phyloP scores from a whole-genome alignment of 208 protist species.

The Wallacemonas sp. region DNA sequence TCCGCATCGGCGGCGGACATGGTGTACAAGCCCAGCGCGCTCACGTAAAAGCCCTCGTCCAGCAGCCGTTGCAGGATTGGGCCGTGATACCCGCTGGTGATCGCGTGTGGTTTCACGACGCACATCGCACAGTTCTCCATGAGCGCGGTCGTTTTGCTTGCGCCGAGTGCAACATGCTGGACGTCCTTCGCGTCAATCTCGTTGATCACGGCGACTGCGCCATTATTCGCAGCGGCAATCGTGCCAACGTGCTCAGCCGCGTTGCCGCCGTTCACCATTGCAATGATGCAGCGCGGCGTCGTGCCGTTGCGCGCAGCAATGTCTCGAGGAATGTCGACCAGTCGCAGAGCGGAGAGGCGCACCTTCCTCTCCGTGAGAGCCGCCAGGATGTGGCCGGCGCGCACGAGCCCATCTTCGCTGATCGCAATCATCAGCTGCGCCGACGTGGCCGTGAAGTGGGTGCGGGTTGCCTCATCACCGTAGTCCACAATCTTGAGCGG shows the following conservation, averaged over 20 bases:
- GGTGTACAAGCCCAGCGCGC: slow-evolving; percentile 89
- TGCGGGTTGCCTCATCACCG: slow-evolving; percentile 87
- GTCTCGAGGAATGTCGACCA: slow-evolving; percentile 64
- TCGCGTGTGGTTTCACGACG: slow-evolving; percentile 95
- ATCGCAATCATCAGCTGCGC: slow-evolving; percentile 73
- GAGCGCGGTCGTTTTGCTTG: slow-evolving; percentile 76
- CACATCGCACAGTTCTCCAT: slow-evolving; percentile 92
- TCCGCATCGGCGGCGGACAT: slow-evolving; percentile 88
- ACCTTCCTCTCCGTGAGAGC: slow-evolving; percentile 55
- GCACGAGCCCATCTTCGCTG: slow-evolving; percentile 34
- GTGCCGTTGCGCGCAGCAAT: slow-evolving; percentile 34
- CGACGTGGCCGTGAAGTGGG: slow-evolving; percentile 55
- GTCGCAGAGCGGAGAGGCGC: slow-evolving; percentile 68
- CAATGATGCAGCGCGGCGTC: slow-evolving; percentile 46
- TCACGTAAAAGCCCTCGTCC: slow-evolving; percentile 94
- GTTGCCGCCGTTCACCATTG: slow-evolving; percentile 65
- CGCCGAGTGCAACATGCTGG: slow-evolving; percentile 37
- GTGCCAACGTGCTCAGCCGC: slow-evolving; percentile 50
- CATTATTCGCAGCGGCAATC: slow-evolving; percentile 34
- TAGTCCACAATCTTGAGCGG: slow-evolving; percentile 93
- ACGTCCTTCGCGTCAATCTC: slow-evolving; percentile 36
- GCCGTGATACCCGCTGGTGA: slow-evolving; percentile 89
- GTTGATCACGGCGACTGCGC: slow-evolving; percentile 46
- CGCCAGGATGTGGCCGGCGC: slow-evolving; percentile 55
- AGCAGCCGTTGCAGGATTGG: slow-evolving; percentile 89